phyloP scores from a whole-genome alignment of 176 grass and related monocot species.

The Lolium perenne region DNA sequence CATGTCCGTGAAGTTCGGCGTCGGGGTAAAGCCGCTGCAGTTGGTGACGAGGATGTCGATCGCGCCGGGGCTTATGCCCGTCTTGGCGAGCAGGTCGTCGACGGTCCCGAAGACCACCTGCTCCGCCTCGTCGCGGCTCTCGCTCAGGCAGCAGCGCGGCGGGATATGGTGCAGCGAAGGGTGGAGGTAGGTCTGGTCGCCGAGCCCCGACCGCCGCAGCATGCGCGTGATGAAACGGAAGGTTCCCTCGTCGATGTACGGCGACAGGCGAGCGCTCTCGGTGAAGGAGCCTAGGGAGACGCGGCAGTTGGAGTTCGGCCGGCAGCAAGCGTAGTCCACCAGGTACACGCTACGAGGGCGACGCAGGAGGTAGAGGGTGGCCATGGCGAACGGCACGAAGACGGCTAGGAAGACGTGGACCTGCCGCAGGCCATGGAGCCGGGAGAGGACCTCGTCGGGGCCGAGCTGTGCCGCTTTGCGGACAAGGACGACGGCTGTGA shows the following conservation, averaged over 20 bases:
- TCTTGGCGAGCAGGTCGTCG: slow-evolving; percentile 37
- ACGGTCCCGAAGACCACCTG: slow-evolving; percentile 32
- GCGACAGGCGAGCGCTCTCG: neutral
- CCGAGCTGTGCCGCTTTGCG: neutral
- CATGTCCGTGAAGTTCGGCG: slow-evolving; percentile 29
- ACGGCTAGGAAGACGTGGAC: neutral
- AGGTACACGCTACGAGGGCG: slow-evolving; percentile 34
- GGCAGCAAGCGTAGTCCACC: slow-evolving; percentile 48
- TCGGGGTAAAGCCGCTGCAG: slow-evolving; percentile 33
- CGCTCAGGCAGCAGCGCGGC: neutral
- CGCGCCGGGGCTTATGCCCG: neutral
- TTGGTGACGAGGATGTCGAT: slow-evolving; percentile 42
- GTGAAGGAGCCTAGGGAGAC: neutral
- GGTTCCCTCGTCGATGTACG: neutral
- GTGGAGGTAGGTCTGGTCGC: slow-evolving; percentile 31
- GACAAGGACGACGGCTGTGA: neutral
- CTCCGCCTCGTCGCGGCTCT: slow-evolving; percentile 1
- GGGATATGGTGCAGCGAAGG: neutral
- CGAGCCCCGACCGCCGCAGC: slow-evolving; percentile 42
- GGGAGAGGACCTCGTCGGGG: neutral
- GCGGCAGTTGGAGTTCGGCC: slow-evolving; percentile 11
- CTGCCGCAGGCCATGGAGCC: neutral
- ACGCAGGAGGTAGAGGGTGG: slow-evolving; percentile 1
- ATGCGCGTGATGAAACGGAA: slow-evolving; percentile 24
- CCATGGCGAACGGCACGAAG: neutral